Evolutionary conservation across 208 protist species (phyloP).

Genomic region (Leishmania gerbilli): DNA sequence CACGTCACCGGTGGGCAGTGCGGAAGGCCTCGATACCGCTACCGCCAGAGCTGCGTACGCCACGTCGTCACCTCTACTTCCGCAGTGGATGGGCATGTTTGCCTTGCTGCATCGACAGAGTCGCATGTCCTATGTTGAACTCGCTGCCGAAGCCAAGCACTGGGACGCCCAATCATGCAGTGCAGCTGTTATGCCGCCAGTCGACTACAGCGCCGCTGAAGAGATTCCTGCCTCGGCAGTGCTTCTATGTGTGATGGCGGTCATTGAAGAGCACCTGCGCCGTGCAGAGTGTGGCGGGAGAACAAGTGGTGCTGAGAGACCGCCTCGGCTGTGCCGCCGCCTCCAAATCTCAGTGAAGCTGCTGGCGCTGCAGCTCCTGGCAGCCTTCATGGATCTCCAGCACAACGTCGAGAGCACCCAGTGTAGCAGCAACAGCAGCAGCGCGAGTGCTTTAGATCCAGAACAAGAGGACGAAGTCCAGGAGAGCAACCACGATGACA

Average conservation of each 20-base stretch:
- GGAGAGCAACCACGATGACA: background rate
- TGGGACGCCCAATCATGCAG: conserved; percentile 13
- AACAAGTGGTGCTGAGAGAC: background rate
- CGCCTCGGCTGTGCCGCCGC: conserved; percentile 10
- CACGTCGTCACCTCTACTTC: background rate
- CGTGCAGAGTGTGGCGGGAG: conserved; percentile 7
- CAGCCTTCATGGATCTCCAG: conserved; percentile 10
- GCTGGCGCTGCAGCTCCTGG: conserved; percentile 23
- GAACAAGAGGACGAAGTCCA: background rate
- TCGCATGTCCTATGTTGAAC: conserved; percentile 26
- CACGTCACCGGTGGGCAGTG: background rate
- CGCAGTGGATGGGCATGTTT: conserved; percentile 34
- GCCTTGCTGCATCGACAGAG: conserved; percentile 44
- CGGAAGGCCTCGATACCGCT: background rate
- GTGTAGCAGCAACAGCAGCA: conserved; percentile 15
- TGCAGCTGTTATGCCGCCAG: conserved; percentile 8
- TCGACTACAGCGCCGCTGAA: conserved; percentile 26
- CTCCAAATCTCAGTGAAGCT: conserved; percentile 24
- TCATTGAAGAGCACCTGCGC: conserved; percentile 44
- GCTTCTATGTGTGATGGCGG: conserved; percentile 29
- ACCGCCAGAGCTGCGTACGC: background rate
- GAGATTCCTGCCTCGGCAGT: conserved; percentile 16
- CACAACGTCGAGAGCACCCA: background rate
- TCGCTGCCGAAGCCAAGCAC: conserved; percentile 9
- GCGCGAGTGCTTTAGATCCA: background rate